Base-by-base conservation (phyloP, 2,329 filamentous ascomycete genomes). In the Dothiorella sarmentorum region DNA sequence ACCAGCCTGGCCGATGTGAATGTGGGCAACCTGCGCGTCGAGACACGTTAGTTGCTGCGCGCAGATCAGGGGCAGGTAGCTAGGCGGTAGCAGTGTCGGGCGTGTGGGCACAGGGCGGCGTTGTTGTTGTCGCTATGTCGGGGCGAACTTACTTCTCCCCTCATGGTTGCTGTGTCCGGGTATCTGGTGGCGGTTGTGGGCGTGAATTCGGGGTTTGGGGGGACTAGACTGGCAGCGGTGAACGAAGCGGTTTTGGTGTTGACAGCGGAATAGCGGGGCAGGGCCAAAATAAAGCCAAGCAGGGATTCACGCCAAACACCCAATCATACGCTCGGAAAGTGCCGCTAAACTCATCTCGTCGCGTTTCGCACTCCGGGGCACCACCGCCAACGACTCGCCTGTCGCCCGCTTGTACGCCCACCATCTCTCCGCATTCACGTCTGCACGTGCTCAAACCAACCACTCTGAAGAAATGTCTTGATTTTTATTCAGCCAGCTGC, bases 1-100 rank as follows among this genome's bases (percentile, higher is more conserved):
- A 77, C 86, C 86, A 77, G 86, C 86, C 80, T 89, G 85, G 73
- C 85, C 85, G 72, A 87, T 84, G 71, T 87, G 84, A 67, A 87
- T 75, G 74, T 87, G 85, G 70, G 81, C 82, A 71, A 87, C 81
- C 84, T 87, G 61, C 59, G 33, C 35, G 58, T 40, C 35, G 45
- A 52, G 33, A 45, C 38, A 49, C 57, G 59, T 60, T 47, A 53
- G 58, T 45, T 17, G 38, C 31, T 27, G 15, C 33, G 49, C 44
- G 52, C 42, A 57, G 51, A 56, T 57, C 52, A 49, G 53, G 47
- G 51, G 57, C 27, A 56, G 53, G 43, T 35, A 60, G 44, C 45
- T 26, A 20, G 31, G 60, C 42, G 45, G 56, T 44, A 29, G 40
- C 47, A 24, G 22, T 27, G 57, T 5, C 26, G 18, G 43, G 33